These are phyloP conservation scores for Phylloporus arenicola DNA, from an alignment of 768 basidiomycete species.

Conservation along the genomic window DNA sequence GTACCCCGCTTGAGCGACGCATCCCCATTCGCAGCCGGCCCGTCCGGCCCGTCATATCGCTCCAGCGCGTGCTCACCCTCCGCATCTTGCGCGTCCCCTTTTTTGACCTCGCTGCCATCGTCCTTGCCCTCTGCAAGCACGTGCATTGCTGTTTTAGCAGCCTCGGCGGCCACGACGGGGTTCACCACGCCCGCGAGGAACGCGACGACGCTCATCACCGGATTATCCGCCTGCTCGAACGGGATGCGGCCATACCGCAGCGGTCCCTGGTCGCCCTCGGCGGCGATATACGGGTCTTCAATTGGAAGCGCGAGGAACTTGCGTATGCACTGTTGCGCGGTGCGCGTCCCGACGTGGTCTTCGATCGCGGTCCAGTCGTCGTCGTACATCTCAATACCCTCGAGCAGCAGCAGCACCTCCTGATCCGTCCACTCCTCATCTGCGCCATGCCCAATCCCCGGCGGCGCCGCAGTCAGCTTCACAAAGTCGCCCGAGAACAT, in stretches of 20 bases:
- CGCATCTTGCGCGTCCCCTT: constrained; percentile 34
- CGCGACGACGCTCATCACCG: constrained; percentile 97
- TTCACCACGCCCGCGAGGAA: constrained; percentile 92
- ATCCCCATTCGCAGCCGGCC: constrained; percentile 10
- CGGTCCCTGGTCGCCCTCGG: constrained; percentile 70
- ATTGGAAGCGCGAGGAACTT: constrained; percentile 96
- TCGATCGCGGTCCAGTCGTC: constrained; percentile 94
- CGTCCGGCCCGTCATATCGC: constrained; percentile 28
- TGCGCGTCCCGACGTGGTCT: constrained; percentile 88
- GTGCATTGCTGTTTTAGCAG: constrained; percentile 85
- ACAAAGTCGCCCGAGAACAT: constrained; percentile 99
- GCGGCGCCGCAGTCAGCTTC: constrained; percentile 51
- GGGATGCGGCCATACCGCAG: constrained; percentile 76
- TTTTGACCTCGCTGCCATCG: constrained; percentile 22
- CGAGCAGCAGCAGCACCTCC: constrained; percentile 83
- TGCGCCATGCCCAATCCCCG: constrained; percentile 32
- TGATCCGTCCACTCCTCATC: constrained; percentile 86
- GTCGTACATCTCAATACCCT: constrained; percentile 96
- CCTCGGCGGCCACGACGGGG: constrained; percentile 87
- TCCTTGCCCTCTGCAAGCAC: constrained; percentile 63
- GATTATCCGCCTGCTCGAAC: constrained; percentile 93
- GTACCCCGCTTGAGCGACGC: constrained; percentile 12
- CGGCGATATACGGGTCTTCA: constrained; percentile 86
- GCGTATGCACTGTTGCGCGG: constrained; percentile 90
- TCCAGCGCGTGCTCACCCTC: constrained; percentile 33